Evolutionary conservation across 805 yeast genomes (phyloP).

Genomic region (Candida endomychidarum): DNA sequence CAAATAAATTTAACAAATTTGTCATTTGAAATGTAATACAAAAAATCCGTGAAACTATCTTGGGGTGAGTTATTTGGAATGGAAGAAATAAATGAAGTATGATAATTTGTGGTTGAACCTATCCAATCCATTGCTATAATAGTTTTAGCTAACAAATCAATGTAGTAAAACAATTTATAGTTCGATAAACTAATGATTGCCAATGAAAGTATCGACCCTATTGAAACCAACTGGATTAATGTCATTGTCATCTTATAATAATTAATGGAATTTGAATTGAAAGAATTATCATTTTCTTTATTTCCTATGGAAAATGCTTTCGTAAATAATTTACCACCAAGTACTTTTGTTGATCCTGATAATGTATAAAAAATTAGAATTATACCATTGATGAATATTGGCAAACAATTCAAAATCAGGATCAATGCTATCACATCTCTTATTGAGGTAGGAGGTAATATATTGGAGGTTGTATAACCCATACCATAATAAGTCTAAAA

Average conservation of each 20-base stretch:
- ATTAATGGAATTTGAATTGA: slow-evolving; percentile 13
- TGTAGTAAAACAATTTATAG: slow-evolving; percentile 10
- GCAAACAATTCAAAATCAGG: slow-evolving; percentile 28
- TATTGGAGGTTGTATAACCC: slow-evolving; percentile 10
- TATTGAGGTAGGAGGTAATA: slow-evolving; percentile 25
- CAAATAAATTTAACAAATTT: slow-evolving; percentile 9
- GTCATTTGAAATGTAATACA: slow-evolving; percentile 7
- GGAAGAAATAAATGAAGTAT: slow-evolving; percentile 6
- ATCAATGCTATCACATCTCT: slow-evolving; percentile 34
- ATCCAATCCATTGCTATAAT: slow-evolving; percentile 31
- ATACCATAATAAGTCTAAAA: slow-evolving; percentile 8
- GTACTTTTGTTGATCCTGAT: slow-evolving; percentile 29
- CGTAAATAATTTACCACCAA: slow-evolving; percentile 28
- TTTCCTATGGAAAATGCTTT: slow-evolving; percentile 18
- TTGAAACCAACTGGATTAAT: slow-evolving; percentile 21
- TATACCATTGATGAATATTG: slow-evolving; percentile 16
- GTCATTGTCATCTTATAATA: slow-evolving; percentile 17
- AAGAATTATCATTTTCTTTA: slow-evolving; percentile 11
- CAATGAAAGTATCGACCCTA: slow-evolving; percentile 25
- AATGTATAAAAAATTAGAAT: slow-evolving; percentile 23
- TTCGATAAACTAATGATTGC: slow-evolving; percentile 20
- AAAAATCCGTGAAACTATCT: slow-evolving; percentile 1
- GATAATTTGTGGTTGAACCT: slow-evolving; percentile 16
- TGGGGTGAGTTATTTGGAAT: background rate
- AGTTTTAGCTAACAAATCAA: slow-evolving; percentile 30